Evolutionary conservation across 176 grass and related monocot species (phyloP), one percentile per base, ranked within the genome.

Genomic region (Musa schizocarpa): DNA sequence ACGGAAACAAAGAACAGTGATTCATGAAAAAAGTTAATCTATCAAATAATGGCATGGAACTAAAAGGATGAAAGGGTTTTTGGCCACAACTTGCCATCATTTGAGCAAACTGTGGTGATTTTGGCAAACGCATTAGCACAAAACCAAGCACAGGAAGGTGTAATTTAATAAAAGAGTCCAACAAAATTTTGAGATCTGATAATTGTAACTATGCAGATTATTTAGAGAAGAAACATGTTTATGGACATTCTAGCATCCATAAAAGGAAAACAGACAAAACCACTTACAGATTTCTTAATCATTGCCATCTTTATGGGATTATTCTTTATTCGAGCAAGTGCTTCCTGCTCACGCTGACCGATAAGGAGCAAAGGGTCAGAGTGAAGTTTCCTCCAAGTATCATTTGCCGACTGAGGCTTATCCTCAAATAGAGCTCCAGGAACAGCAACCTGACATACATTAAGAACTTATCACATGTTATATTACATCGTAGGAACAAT

Each of bases 281-380:
- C 52, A 80, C 93, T 94, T 51, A 70, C 68, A 2, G 68, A 50
- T 70, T 70, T 70, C 68, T 70, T 70, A 50, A 70, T 70, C 84
- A 91, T 86, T 0, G 95, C 90, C 90, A 98, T 98, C 81, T 94
- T 98, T 53, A 98, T 89, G 63, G 95, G 95, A 82, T 94, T 98
- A 66, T 98, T 98, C 84, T 89, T 98, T 70, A 98, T 98, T 80
- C 95, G 83, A 68, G 95, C 82, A 71, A 98, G 83, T 56, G 90
- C 88, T 75, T 93, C 90, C 70, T 94, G 95, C 72, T 94, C 90
- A 23, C 88, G 79, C 78, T 94, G 95, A 82, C 95, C 86, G 68
- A 98, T 98, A 78, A 89, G 86, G n/a, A 98, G 86, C 49, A 98
- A 78, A 74, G 95, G 95, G 82, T 98, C 95, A 50, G 90, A 82